Evolutionary conservation across 2,329 filamentous ascomycete genomes (phyloP), one percentile per base, ranked within the genome.

Genomic region (Colletotrichum salicis): DNA sequence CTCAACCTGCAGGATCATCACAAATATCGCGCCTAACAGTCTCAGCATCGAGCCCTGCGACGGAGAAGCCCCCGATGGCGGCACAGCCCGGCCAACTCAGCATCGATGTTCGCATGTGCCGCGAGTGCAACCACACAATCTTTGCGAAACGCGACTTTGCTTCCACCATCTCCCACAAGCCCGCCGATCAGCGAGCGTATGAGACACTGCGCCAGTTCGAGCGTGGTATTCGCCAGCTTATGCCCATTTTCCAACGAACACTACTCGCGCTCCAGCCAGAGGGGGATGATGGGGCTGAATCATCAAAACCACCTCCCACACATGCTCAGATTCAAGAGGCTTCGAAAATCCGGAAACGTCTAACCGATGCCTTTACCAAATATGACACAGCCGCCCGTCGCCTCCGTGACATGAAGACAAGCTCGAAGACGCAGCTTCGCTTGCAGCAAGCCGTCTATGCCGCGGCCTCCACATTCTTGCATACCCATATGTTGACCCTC

Each of bases 61-160:
- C 76, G 73, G 86, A 79, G 77, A 88, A 88, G 74, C 77, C 78
- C 5, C 74, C 77, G 2, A 62, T 55, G 24, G 41, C 77, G 0
- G 58, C 57, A 54, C 56, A 60, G 54, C 77, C 74, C 7, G 83
- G 83, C 15, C 88, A 91, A 73, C 80, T 97, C 54, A 91, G 89
- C 65, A 83, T 98, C 55, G 94, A 97, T 78, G 86, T 99, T 19
- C 91, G 96, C 54, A 96, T 99, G 89, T 99, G 96, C 82, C 93
- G 92, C 77, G 94, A 97, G 68, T 99, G 96, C 84, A 94, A 86
- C 66, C 81, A 83, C 71, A 89, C 85, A 45, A 84, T 90, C 58
- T 90, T 90, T 76, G 84, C 86, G 62, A 92, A 92, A 76, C 89
- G 92, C 48, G 95, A 97, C 78, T 97, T 97, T 78, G 85, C 89